phyloP scores from a whole-genome alignment of 441 rosid species.

The Theobroma grandiflorum region DNA sequence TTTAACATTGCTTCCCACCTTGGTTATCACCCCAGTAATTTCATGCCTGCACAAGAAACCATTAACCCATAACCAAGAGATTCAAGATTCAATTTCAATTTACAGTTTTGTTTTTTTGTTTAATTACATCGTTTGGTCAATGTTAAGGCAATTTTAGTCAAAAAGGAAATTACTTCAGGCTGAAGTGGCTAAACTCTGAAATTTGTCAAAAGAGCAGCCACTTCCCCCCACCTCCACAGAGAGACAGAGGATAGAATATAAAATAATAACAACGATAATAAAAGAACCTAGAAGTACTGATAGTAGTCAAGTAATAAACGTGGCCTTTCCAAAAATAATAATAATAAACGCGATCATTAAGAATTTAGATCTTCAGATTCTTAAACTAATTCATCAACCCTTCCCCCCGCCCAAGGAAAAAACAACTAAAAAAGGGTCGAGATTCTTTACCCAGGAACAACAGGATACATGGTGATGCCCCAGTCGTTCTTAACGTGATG shows the following conservation, averaged over 20 bases:
- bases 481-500: constrained; percentile 69
- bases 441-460: constrained; percentile 70
- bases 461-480: constrained; percentile 83
- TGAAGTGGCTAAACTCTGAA: too few species aligned
- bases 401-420: background rate
- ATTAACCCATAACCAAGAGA: background rate
- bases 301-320: too few species aligned
- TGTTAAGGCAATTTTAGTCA: background rate
- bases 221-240: too few species aligned
- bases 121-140: background rate
- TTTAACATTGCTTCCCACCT: constrained; percentile 49
- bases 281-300: too few species aligned
- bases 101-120: background rate
- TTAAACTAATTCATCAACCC: background rate
- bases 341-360: too few species aligned
- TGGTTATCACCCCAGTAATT: constrained; percentile 49
- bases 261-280: too few species aligned
- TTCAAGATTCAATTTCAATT: background rate
- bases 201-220: too few species aligned
- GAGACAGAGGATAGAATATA: too few species aligned
- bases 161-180: too few species aligned
- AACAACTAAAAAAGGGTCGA: constrained; percentile 30
- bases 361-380: background rate
- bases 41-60: constrained; percentile 48
- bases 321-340: too few species aligned